Conservation (phyloP, 1,284 basidiomycete species). For the Cryptococcus sp. region DNA sequence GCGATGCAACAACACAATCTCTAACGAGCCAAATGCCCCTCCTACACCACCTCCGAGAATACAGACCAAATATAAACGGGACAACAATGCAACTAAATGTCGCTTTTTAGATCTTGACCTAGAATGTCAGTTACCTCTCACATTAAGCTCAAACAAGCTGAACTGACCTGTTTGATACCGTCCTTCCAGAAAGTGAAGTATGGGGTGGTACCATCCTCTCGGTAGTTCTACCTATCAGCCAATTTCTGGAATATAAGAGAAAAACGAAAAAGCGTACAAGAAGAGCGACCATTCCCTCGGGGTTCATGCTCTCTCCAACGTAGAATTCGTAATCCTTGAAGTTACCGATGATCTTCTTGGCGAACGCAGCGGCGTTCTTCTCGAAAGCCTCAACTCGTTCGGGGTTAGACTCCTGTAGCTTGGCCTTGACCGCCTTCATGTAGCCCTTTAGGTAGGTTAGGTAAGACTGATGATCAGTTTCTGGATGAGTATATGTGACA, state of each 20-base stretch:
- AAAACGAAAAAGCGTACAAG: slow-evolving; percentile 50
- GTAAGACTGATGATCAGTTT: slow-evolving; percentile 52
- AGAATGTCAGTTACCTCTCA: slow-evolving; percentile 3
- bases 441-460: slow-evolving; percentile 84
- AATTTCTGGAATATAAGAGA: background rate
- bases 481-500: background rate
- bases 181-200: slow-evolving; percentile 94
- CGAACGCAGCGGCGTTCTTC: slow-evolving; percentile 69
- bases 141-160: background rate
- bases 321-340: slow-evolving; percentile 68
- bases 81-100: slow-evolving; percentile 7
- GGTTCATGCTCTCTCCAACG: slow-evolving; percentile 80
- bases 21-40: background rate
- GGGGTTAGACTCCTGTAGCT: slow-evolving; percentile 60
- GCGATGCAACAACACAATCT: too few relatives aligned
- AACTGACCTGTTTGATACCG: slow-evolving; percentile 63
- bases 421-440: slow-evolving; percentile 72
- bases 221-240: slow-evolving; percentile 47
- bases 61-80: slow-evolving; percentile 5
- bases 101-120: slow-evolving; percentile 27
- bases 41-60: background rate
- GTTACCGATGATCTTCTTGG: slow-evolving; percentile 83
- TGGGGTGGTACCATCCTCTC: slow-evolving; percentile 58
- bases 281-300: slow-evolving; percentile 83
- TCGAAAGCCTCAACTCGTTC: slow-evolving; percentile 77